Percentiles rank a stretch among this genome's conserved stretches.
Evolutionary conservation across 169 alveolate species (phyloP).

Genomic region (Cryptosporidium ryanae): DNA sequence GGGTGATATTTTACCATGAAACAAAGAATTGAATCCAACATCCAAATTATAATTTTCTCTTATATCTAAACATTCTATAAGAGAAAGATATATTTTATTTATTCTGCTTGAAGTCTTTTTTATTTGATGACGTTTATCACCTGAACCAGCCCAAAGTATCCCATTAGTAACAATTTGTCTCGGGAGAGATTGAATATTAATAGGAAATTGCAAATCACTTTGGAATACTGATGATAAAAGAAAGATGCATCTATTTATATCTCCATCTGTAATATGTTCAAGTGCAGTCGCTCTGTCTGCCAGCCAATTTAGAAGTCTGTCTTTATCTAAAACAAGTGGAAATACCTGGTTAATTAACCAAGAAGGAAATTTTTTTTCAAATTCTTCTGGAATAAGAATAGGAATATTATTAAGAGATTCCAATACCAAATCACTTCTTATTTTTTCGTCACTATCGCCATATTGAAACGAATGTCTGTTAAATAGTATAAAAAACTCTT

Average conservation of each 20-base stretch:
- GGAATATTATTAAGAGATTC: conserved; percentile 50
- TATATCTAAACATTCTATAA: conserved; percentile 52
- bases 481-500: conserved; percentile 47
- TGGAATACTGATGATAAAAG: conserved; percentile 32
- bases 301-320: conserved; percentile 45
- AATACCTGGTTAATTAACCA: conserved; percentile 62
- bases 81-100: conserved; percentile 34
- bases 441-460: conserved; percentile 38
- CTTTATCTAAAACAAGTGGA: conserved; percentile 38
- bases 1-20: conserved; percentile 14
- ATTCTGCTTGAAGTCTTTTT: conserved; percentile 20
- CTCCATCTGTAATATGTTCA: conserved; percentile 58
- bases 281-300: conserved; percentile 61
- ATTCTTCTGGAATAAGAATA: conserved; percentile 23
- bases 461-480: conserved; percentile 27
- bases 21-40: conserved; percentile 11
- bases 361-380: conserved; percentile 44
- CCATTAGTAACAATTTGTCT: conserved; percentile 70
- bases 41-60: conserved; percentile 39
- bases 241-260: conserved; percentile 33
- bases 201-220: neutral
- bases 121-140: conserved; percentile 43
- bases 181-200: conserved; percentile 16
- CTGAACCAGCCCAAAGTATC: conserved; percentile 73
- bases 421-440: conserved; percentile 27